Evolutionary conservation across 208 protist species (phyloP), one percentile per base, ranked within the genome.

Genomic region (Crithidia sp.): DNA sequence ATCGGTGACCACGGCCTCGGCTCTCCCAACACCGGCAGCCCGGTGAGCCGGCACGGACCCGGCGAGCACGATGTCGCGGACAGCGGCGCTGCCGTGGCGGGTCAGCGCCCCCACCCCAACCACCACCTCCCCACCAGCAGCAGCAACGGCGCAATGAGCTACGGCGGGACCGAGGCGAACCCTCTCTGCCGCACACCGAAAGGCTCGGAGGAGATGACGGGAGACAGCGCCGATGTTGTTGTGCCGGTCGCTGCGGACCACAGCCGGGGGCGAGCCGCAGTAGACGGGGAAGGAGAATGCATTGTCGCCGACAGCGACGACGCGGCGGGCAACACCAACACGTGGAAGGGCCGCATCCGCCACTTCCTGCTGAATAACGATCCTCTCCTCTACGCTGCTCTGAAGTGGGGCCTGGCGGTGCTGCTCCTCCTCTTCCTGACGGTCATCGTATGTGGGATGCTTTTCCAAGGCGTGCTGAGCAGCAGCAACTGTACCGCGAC

Each of bases 311-410:
- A 64, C 37, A 19, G 44, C 41, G 57, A 47, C 16, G 54, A 28
- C 36, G 5, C 16, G 40, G 10, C 19, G 12, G 4, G 17, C 12
- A 2, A 5, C 49, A 28, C 19, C 4, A 7, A 12, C 14, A 37
- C 17, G 14, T 66, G 57, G 52, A 7, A 40, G n/a, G 44, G 14
- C 5, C 16, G 5, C 2, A 10, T 72, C 7, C 73, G 71, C 37
- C 67, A 64, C 54, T 73, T 79, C 14, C 43, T 79, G 13, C 53
- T 79, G 13, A 60, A 68, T 36, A 59, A 55, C 19, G 73, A 83
- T n/a, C 63, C 78, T 10, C 61, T 79, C 13, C 67, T 83, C 7
- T 70, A 62, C 56, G 67, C 55, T 36, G 28, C 64, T 6, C 40
- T 74, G 10, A 83, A 79, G 65, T 83, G 74, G 74, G 19, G 60